Evolutionary conservation across 352 stramenopile genomes (phyloP).

Genomic region (Aphanomyces stellatus): DNA sequence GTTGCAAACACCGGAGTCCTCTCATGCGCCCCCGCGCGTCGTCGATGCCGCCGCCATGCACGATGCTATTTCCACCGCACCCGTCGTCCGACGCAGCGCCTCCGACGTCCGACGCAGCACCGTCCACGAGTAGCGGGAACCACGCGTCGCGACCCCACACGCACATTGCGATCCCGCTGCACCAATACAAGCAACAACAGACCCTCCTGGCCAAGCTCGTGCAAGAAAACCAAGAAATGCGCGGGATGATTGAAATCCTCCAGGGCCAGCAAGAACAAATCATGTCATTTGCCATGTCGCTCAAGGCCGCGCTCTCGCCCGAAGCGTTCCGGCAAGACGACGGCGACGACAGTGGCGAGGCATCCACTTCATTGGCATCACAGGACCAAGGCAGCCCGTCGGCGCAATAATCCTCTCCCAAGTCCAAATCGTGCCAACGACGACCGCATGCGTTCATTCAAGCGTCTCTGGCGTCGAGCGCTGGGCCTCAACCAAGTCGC

Average conservation of each 20-base stretch:
- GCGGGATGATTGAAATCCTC: background rate
- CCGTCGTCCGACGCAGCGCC: background rate
- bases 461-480: background rate
- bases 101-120: background rate
- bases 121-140: too few relatives aligned
- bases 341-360: too few relatives aligned
- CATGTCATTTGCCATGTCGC: background rate
- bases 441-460: conserved; percentile 15
- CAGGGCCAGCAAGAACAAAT: conserved; percentile 11
- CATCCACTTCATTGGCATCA: too few relatives aligned
- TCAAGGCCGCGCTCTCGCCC: too few relatives aligned
- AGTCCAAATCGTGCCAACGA: too few relatives aligned
- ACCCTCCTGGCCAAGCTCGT: background rate
- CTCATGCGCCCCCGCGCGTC: background rate
- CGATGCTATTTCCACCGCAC: background rate
- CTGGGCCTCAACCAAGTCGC: background rate
- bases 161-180: background rate
- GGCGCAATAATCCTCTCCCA: too few relatives aligned
- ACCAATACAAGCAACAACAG: conserved; percentile 15
- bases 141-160: background rate
- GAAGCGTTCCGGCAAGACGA: too few relatives aligned
- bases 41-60: background rate
- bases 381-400: too few relatives aligned
- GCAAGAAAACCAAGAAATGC: conserved; percentile 13
- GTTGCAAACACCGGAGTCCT: background rate